A percentile compares a stretch with the other conserved stretches of the same genome.
Conservation (phyloP, 495 filamentous ascomycete species). For the Cryomyces antarcticus region DNA sequence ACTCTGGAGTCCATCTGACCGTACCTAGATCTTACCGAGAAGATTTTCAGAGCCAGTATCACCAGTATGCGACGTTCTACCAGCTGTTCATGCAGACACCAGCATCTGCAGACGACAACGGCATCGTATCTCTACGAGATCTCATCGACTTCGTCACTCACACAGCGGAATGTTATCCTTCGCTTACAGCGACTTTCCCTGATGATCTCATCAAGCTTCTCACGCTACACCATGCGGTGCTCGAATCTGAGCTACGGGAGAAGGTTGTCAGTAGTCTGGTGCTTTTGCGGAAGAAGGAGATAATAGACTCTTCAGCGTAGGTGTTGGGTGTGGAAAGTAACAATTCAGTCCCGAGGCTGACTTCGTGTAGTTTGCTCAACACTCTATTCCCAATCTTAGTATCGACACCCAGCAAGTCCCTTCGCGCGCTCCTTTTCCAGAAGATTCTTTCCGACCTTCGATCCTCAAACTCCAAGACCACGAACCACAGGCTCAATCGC, state of each 20-base stretch:
- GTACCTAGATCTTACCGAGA: conserved; percentile 45
- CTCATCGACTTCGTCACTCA: conserved; percentile 80
- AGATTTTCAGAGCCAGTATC: conserved; percentile 75
- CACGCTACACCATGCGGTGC: conserved; percentile 52
- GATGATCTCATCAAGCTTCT: conserved; percentile 66
- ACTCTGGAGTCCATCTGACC: conserved; percentile 10
- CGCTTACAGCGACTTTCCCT: conserved; percentile 54
- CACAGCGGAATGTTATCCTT: conserved; percentile 82
- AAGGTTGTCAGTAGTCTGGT: conserved; percentile 87
- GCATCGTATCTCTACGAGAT: conserved; percentile 62
- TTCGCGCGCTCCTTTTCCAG: conserved; percentile 64
- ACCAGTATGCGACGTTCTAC: conserved; percentile 74
- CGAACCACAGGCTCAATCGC: conserved; percentile 78
- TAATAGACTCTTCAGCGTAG: conserved; percentile 61
- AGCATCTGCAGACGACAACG: conserved; percentile 48
- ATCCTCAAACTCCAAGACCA: conserved; percentile 61
- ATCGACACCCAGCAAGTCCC: conserved; percentile 65
- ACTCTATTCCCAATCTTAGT: conserved; percentile 85
- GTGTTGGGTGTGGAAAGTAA: conserved; percentile 4
- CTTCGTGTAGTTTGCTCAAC: conserved; percentile 39
- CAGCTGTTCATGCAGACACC: conserved; percentile 80
- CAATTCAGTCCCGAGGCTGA: background rate
- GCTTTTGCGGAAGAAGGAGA: conserved; percentile 71
- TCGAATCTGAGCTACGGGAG: conserved; percentile 69
- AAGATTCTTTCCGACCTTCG: conserved; percentile 85